Percentiles rank a stretch among this genome's conserved stretches.
These are phyloP conservation scores for Solanum chaucha DNA, from an alignment of 257 asterid genomes.

Conservation along the genomic window DNA sequence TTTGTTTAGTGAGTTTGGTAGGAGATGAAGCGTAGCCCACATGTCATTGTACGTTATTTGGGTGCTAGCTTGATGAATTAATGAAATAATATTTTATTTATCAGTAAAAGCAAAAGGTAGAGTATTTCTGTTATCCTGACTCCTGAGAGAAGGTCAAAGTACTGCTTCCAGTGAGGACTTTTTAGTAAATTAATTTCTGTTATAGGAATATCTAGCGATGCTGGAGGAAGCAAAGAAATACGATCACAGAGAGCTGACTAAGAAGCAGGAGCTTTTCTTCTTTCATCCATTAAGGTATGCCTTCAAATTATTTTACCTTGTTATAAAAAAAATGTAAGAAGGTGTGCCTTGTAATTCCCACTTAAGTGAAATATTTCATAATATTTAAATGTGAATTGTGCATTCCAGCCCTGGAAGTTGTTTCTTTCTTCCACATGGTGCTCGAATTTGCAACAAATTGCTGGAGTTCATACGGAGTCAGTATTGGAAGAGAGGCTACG, in stretches of 20 bases:
- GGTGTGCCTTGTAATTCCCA: neutral
- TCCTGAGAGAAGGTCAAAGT: neutral
- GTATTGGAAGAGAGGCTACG: conserved; percentile 93
- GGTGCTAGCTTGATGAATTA: neutral
- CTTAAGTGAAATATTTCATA: neutral
- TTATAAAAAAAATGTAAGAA: neutral
- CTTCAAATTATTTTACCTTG: neutral
- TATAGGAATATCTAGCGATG: conserved; percentile 78
- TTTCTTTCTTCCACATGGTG: conserved; percentile 91
- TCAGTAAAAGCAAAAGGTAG: neutral
- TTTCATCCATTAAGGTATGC: conserved; percentile 85
- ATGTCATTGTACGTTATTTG: neutral
- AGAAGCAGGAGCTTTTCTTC: conserved; percentile 98
- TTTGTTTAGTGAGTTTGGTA: neutral
- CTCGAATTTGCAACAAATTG: conserved; percentile 86
- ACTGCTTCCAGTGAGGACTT: neutral
- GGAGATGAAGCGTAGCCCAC: neutral
- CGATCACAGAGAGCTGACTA: conserved; percentile 92
- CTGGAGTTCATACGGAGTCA: conserved; percentile 61
- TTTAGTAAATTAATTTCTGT: conserved; percentile 8
- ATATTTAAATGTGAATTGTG: neutral
- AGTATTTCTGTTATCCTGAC: neutral
- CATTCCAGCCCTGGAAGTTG: conserved; percentile 90
- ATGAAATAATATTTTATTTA: neutral
- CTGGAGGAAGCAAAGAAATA: conserved; percentile 97